Evolutionary conservation across 768 basidiomycete species (phyloP), one percentile per base, ranked within the genome.

Genomic region (Clitopilus hobsonii): DNA sequence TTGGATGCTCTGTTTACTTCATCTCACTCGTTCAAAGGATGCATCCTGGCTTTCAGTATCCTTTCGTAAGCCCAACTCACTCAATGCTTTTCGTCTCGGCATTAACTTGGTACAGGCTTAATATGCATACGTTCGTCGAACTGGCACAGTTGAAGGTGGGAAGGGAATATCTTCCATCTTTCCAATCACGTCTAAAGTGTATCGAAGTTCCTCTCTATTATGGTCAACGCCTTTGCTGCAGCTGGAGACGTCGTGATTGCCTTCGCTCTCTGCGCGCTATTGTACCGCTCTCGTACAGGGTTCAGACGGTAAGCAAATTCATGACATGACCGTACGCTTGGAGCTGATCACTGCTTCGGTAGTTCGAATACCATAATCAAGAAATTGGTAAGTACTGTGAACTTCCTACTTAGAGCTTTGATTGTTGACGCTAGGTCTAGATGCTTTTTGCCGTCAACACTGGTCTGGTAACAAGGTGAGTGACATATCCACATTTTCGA

Each of bases 321-420:
- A 7, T 8, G 49, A 11, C 30, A 26, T 23, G 30, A 22, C 22
- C 18, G 29, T 3, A 13, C 30, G 2, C 5, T 27, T 18, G 50
- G 25, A 49, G 30, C 56, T 57, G 41, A 38, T 1, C 45, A 11
- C 5, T 48, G n/a, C 38, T 47, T 52, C 49, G 10, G 29, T 54
- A 74, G 74, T 56, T 80, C 79, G 6, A 76, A 81, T 41, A 75
- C 73, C 2, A 71, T 80, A 68, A 78, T 81, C 59, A 73, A 67
- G 54, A 77, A 73, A 54, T 56, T 81, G 53, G 74, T 74, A 54
- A 16, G 71, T 55, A 25, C 22, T 22, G 54, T 53, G 6, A 11
- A 16, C 24, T 52, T 51, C 8, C 18, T 45, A 32, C 28, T 28
- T 25, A 13, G 29, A 18, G 50, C 18, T 50, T 20, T 38, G n/a